phyloP scores from a whole-genome alignment of 331 rosid species.

The Cucumis variabilis region DNA sequence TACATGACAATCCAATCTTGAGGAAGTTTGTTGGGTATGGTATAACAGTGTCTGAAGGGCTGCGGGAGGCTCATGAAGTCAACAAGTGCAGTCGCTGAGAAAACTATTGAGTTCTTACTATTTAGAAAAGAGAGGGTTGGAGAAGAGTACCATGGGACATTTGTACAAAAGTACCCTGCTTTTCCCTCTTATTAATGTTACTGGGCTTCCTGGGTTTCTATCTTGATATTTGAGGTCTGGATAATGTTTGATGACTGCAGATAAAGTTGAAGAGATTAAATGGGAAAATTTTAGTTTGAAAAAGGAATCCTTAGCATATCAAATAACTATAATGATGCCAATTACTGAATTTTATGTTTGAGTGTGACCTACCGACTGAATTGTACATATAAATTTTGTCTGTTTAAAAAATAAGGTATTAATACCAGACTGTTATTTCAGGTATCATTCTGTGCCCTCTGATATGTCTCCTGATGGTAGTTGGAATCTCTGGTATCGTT shows the following conservation, averaged over 20 bases:
- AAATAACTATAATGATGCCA: slow-evolving; percentile 1
- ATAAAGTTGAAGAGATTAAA: slow-evolving; percentile 5
- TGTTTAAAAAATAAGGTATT: not conserved
- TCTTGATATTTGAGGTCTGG: not conserved
- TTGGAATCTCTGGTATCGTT: slow-evolving; percentile 76
- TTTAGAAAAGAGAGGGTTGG: not conserved
- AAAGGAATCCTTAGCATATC: not conserved
- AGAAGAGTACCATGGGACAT: not conserved
- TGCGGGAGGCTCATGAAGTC: not conserved
- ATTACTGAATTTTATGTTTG: not conserved
- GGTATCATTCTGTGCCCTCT: slow-evolving; percentile 75
- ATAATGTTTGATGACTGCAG: not conserved
- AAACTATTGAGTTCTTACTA: not conserved
- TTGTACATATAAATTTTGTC: not conserved
- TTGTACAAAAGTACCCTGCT: not conserved
- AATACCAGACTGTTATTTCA: slow-evolving; percentile 49
- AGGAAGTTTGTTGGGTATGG: not conserved
- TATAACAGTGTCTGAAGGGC: not conserved
- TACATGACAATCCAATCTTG: not conserved
- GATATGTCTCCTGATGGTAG: slow-evolving; percentile 68
- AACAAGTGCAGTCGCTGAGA: not conserved
- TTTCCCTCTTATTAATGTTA: not conserved
- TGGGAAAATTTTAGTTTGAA: not conserved
- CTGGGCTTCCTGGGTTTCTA: not conserved
- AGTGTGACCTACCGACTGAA: not conserved